Percentiles rank a stretch among this genome's conserved stretches.
Conservation (phyloP, 164 flowering plant species). For the Umbilicus rupestris region DNA sequence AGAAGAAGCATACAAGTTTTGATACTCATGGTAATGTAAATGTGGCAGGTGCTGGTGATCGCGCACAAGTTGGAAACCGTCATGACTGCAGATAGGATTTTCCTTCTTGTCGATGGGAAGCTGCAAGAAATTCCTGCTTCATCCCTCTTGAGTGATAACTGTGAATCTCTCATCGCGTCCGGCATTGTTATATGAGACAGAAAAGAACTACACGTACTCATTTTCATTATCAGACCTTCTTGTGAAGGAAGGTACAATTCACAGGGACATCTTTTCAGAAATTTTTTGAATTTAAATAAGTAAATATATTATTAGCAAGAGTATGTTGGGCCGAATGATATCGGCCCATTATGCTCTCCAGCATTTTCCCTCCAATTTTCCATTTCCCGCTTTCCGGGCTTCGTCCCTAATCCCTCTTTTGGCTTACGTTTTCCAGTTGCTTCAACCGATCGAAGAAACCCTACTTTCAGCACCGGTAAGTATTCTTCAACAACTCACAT, state of each 20-base stretch:
- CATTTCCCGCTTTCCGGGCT: not conserved
- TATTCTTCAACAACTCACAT: not conserved
- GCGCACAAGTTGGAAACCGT: slow-evolving; percentile 81
- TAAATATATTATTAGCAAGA: too few relatives aligned
- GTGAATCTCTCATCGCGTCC: slow-evolving; percentile 19
- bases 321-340: too few relatives aligned
- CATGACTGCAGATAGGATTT: slow-evolving; percentile 60
- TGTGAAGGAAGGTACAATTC: too few relatives aligned
- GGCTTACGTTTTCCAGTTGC: not conserved
- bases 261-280: too few relatives aligned
- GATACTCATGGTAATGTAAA: not conserved
- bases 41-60: slow-evolving; percentile 59
- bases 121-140: slow-evolving; percentile 45
- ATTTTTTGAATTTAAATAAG: too few relatives aligned
- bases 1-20: too few relatives aligned
- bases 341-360: too few relatives aligned
- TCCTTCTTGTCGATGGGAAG: slow-evolving; percentile 53
- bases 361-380: not conserved
- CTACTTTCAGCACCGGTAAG: slow-evolving; percentile 2
- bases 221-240: too few relatives aligned
- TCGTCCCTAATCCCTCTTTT: too few relatives aligned
- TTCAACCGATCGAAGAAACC: not conserved
- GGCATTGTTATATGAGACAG: slow-evolving; percentile 27
- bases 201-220: too few relatives aligned
- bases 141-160: slow-evolving; percentile 22